phyloP scores from a whole-genome alignment of 2,329 filamentous ascomycete genomes.

The Monilinia aucupariae region DNA sequence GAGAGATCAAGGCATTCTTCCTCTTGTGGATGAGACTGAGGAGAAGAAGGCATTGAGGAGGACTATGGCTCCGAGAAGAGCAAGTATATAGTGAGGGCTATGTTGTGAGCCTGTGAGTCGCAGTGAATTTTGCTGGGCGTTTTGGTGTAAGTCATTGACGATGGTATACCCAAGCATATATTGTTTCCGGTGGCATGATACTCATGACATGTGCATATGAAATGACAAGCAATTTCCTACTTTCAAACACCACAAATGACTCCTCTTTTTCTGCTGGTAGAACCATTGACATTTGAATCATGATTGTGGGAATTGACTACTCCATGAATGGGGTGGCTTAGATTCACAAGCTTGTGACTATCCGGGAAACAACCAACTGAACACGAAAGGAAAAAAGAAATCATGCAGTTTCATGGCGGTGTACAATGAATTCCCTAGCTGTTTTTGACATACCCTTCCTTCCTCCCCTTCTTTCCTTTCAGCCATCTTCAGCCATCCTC shows the following conservation, averaged over 20 bases:
- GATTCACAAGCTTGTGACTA: no score
- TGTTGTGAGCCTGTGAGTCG: not conserved
- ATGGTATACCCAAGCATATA: slow-evolving; percentile 6
- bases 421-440: no score
- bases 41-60: slow-evolving; percentile 70
- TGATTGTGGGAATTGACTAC: not conserved
- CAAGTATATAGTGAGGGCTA: slow-evolving; percentile 55
- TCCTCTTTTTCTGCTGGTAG: no score
- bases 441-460: no score
- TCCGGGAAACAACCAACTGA: no score
- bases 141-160: not conserved
- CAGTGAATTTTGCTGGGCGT: not conserved
- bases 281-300: not conserved
- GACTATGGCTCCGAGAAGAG: slow-evolving; percentile 73
- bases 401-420: no score
- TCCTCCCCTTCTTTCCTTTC: no score
- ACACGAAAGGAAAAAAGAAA: no score
- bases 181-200: not conserved
- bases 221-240: not conserved
- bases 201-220: not conserved
- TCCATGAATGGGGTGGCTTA: not conserved
- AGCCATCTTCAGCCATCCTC: no score
- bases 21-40: slow-evolving; percentile 64
- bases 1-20: slow-evolving; percentile 71
- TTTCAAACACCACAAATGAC: not conserved